Conservation (phyloP, 176 grass and related monocot genomes). For the Paspalum notatum region DNA sequence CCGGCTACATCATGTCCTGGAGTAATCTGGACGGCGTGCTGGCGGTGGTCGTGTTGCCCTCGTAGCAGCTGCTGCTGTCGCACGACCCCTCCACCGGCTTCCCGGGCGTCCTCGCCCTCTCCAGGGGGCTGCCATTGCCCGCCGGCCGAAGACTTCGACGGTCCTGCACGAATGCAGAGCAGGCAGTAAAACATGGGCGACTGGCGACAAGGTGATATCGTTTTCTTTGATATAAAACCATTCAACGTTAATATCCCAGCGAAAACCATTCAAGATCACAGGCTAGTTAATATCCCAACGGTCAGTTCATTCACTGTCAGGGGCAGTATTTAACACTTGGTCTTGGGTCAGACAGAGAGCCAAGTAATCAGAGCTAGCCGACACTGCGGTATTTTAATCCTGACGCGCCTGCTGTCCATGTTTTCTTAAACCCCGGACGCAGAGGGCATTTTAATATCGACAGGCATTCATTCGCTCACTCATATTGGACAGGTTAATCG, state of each 20-base stretch:
- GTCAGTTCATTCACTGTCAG: slow-evolving; percentile 33
- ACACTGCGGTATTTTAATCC: slow-evolving; percentile 37
- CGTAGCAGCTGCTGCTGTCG: slow-evolving; percentile 62
- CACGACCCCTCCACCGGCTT: slow-evolving; percentile 37
- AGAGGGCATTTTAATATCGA: slow-evolving; percentile 33
- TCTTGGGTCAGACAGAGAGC: slow-evolving; percentile 29
- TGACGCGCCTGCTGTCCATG: neutral
- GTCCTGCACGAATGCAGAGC: slow-evolving; percentile 50
- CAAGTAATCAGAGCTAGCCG: slow-evolving; percentile 40
- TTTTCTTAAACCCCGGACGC: slow-evolving; percentile 28
- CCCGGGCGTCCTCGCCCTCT: slow-evolving; percentile 49
- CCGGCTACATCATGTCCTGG: slow-evolving; percentile 38
- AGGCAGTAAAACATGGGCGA: neutral
- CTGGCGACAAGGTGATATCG: slow-evolving; percentile 8
- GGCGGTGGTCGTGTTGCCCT: slow-evolving; percentile 53
- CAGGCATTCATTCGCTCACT: neutral
- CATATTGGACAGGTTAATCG: neutral
- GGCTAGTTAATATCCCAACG: slow-evolving; percentile 35
- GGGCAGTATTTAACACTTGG: slow-evolving; percentile 34
- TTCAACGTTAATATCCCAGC: too few species aligned
- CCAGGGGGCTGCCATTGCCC: slow-evolving; percentile 52
- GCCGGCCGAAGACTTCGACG: slow-evolving; percentile 52
- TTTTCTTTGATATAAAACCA: neutral
- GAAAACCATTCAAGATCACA: slow-evolving; percentile 4
- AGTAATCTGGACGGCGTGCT: slow-evolving; percentile 54